Percentiles rank a stretch among this genome's conserved stretches.
These are phyloP conservation scores for Boletus edulis DNA, from an alignment of 768 basidiomycete species.

Conservation along the genomic window DNA sequence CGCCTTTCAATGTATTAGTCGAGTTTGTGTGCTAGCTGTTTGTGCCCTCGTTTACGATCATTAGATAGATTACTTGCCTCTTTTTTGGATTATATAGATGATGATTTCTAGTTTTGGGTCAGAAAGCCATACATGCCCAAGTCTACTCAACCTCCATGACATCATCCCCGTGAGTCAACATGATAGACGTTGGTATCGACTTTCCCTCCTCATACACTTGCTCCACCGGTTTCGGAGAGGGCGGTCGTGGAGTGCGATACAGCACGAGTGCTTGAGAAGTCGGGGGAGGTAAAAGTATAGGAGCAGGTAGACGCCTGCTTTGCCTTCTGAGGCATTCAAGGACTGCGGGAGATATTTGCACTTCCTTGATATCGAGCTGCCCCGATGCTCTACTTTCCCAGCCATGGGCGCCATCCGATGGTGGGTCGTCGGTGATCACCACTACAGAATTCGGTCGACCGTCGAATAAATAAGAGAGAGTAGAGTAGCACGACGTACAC, in stretches of 20 bases:
- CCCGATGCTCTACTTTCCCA: conserved; percentile 27
- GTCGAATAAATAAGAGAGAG: conserved; percentile 1
- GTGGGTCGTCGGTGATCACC: conserved; percentile 17
- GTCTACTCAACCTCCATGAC: conserved; percentile 53
- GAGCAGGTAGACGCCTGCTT: conserved; percentile 18
- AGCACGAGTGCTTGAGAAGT: conserved; percentile 51
- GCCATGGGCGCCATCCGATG: neutral
- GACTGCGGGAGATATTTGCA: conserved; percentile 44
- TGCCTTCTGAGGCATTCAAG: conserved; percentile 44
- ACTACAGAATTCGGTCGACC: neutral
- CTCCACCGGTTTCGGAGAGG: conserved; percentile 10
- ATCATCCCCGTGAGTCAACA: conserved; percentile 32
- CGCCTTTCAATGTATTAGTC: conserved; percentile 7
- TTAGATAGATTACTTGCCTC: conserved; percentile 30
- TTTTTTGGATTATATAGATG: conserved; percentile 22
- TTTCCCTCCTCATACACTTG: conserved; percentile 1
- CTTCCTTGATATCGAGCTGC: conserved; percentile 19
- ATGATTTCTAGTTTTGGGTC: conserved; percentile 13
- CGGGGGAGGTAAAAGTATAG: conserved; percentile 18
- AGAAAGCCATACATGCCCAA: neutral
- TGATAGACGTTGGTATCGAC: neutral
- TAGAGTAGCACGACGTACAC: conserved; percentile 38
- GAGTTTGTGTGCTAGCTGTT: conserved; percentile 20
- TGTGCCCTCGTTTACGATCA: conserved; percentile 16
- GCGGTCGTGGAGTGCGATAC: conserved; percentile 41